Base-by-base conservation (phyloP, 768 basidiomycete genomes). In the Lentinula sp. region DNA sequence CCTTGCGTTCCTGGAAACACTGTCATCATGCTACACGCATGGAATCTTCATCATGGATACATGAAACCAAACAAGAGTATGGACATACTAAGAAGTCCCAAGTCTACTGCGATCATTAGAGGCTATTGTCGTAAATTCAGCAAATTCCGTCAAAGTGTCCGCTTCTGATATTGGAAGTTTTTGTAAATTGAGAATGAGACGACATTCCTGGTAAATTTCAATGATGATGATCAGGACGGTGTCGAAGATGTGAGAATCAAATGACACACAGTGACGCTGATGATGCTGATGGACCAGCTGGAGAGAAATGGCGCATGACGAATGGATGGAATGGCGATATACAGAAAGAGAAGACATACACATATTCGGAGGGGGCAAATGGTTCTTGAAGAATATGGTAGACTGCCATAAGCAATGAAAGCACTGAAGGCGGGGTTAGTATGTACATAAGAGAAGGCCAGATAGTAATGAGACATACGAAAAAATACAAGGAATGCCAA, bases 111-210 rank as follows among this genome's bases (percentile, higher is more conserved):
- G 39, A 39, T 60, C 59, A n/a, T 50, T 43, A 37, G 57, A 28
- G 35, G 61, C 42, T 45, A 65, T 37, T 28, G 60, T 61, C 40
- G 65, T 65, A 13, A 65, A 50, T 57, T 65, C 57, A 15, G 56
- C 60, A 16, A 59, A 40, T 15, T 50, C 52, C 8, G 60, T 50
- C 7, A 51, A 42, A 15, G 56, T 49, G 28, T 34, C 32, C 10
- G 49, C 10, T 58, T 23, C 34, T 48, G 52, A 15, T 6, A 51
- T 13, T 37, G 65, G 60, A 31, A 62, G 56, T 34, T 54, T 50
- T 57, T 66, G 63, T 40, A 66, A 16, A 39, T 66, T 66, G 9
- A 66, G 42, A 5, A 66, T 64, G 53, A 66, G 61, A 18, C 65
- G 55, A 23, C 65, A 66, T 34, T 61, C 65, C 57, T 63, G 28